phyloP scores from a whole-genome alignment of 2,329 filamentous ascomycete genomes.

The Colletotrichum eremochloae region DNA sequence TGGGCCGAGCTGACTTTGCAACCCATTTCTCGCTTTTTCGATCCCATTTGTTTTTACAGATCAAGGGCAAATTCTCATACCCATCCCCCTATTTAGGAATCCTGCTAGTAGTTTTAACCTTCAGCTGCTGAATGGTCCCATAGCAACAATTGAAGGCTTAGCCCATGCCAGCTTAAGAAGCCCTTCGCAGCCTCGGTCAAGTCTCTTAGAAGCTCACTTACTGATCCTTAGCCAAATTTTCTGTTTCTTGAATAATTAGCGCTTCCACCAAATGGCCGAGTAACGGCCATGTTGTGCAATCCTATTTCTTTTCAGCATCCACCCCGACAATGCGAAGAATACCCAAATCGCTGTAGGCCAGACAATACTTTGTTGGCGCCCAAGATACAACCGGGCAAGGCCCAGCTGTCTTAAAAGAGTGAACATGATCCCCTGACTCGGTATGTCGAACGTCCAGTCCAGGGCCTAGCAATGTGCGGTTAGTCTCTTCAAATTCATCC shows the following conservation, averaged over 20 bases:
- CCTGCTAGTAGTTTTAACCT: background rate
- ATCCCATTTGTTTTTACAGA: background rate
- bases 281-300: background rate
- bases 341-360: slow-evolving; percentile 80
- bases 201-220: background rate
- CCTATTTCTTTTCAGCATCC: slow-evolving; percentile 61
- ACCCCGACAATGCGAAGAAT: slow-evolving; percentile 77
- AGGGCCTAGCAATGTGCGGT: slow-evolving; percentile 55
- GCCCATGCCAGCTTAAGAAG: background rate
- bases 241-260: background rate
- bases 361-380: slow-evolving; percentile 80
- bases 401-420: slow-evolving; percentile 77
- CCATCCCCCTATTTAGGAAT: background rate
- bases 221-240: too few relatives aligned
- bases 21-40: background rate
- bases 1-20: slow-evolving; percentile 25
- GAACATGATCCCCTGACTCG: slow-evolving; percentile 79
- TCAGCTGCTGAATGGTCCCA: background rate
- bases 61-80: background rate
- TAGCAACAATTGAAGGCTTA: background rate
- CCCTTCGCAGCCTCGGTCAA: background rate
- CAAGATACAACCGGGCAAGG: slow-evolving; percentile 78
- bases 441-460: slow-evolving; percentile 79
- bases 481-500: background rate
- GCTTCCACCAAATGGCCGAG: background rate